A percentile compares a stretch with the other conserved stretches of the same genome.
Evolutionary conservation across 2,329 filamentous ascomycete species (phyloP).

Genomic region (Botrytis sinoallii): DNA sequence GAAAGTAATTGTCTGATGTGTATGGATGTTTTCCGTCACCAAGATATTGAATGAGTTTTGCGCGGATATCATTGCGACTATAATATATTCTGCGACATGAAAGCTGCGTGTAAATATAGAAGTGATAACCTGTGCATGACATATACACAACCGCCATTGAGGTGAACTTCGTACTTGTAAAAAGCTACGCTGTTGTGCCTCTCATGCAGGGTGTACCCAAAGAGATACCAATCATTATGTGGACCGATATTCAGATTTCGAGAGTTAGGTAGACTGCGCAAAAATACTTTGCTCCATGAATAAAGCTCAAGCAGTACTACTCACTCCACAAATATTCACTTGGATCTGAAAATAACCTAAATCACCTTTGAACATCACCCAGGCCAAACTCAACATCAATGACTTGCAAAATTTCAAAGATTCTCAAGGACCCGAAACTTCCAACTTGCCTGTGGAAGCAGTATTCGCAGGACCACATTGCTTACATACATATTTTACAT

Average conservation of each 20-base stretch:
- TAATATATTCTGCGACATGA: no score
- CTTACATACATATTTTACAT: background rate
- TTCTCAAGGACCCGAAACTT: background rate
- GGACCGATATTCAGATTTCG: background rate
- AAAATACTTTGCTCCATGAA: background rate
- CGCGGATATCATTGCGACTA: rapidly evolving
- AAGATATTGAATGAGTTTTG: background rate
- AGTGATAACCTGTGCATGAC: background rate
- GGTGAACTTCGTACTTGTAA: background rate
- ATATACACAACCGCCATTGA: background rate
- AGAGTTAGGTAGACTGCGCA: background rate
- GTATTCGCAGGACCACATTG: background rate
- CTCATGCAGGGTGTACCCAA: no score
- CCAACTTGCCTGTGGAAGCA: background rate
- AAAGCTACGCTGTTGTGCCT: background rate
- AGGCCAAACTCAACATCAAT: background rate
- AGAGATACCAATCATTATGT: background rate
- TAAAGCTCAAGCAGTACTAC: background rate
- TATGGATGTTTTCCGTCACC: background rate
- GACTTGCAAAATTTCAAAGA: background rate
- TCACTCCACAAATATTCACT: background rate
- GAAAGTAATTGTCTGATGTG: background rate
- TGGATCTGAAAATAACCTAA: background rate
- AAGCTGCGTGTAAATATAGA: background rate
- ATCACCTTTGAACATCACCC: no score